phyloP scores from a whole-genome alignment of 208 protist genomes.

The Acanthamoeba royreba region DNA sequence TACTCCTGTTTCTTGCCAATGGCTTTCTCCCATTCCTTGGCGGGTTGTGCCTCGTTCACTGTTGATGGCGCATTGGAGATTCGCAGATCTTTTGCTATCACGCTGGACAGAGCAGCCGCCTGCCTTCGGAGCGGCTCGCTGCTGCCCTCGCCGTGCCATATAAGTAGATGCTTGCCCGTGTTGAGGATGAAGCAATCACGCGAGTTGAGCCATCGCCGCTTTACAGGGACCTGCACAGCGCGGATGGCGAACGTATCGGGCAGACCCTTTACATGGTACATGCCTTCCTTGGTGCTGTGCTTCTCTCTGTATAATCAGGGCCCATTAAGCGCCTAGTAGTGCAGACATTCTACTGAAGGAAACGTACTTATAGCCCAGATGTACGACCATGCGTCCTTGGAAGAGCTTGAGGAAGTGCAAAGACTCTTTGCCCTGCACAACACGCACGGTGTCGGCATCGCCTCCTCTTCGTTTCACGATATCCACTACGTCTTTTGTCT shows the following conservation, averaged over 20 bases:
- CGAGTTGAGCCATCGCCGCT: conserved; percentile 48
- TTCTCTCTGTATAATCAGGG: background rate
- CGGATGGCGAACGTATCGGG: background rate
- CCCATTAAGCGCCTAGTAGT: background rate
- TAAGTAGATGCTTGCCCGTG: background rate
- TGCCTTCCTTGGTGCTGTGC: background rate
- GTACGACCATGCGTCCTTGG: conserved; percentile 36
- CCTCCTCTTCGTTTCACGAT: conserved; percentile 49
- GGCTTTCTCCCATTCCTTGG: conserved; percentile 24
- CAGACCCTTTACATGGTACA: background rate
- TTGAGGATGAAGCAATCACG: conserved; percentile 58
- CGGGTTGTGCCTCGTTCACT: conserved; percentile 32
- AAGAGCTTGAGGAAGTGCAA: conserved; percentile 51
- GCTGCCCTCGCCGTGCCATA: conserved; percentile 50
- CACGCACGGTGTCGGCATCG: conserved; percentile 36
- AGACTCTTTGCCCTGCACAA: conserved; percentile 54
- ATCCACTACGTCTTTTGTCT: conserved; percentile 38
- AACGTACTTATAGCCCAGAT: background rate
- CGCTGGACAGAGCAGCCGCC: background rate
- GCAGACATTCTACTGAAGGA: no score
- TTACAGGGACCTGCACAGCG: conserved; percentile 40
- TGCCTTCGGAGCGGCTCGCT: background rate
- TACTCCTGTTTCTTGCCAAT: conserved; percentile 59
- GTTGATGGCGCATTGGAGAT: background rate
- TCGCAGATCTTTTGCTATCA: background rate